These are phyloP conservation scores for Takashimella koratensis DNA, from an alignment of 1,284 basidiomycete species.

Conservation along the genomic window DNA sequence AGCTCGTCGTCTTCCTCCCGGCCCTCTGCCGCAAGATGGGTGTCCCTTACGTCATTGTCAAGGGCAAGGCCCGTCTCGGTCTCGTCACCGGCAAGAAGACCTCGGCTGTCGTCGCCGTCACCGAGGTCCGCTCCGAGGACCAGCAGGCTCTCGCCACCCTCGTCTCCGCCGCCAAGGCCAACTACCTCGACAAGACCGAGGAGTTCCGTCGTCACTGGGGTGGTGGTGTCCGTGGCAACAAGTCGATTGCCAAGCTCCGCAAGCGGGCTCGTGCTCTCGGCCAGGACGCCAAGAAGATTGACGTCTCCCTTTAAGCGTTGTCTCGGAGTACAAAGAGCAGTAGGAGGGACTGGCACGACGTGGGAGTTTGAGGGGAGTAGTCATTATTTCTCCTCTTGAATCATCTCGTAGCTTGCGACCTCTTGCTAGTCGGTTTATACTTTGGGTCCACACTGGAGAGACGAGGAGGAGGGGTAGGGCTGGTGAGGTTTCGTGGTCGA, in stretches of 20 bases:
- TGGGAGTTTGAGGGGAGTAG: no score
- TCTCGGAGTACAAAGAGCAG: background rate
- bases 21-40: slow-evolving; percentile 99
- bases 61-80: slow-evolving; percentile 93
- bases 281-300: slow-evolving; percentile 47
- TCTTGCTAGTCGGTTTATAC: no score
- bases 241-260: slow-evolving; percentile 83
- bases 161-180: slow-evolving; percentile 91
- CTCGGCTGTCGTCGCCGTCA: slow-evolving; percentile 80
- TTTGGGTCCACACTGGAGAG: background rate
- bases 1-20: slow-evolving; percentile 96
- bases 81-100: slow-evolving; percentile 75
- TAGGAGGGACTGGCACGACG: background rate
- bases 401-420: no score
- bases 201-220: slow-evolving; percentile 90
- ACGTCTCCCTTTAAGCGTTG: slow-evolving; percentile 42
- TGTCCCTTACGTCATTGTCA: slow-evolving; percentile 94
- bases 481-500: background rate
- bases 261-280: slow-evolving; percentile 83
- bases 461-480: no score
- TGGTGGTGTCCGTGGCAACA: slow-evolving; percentile 90
- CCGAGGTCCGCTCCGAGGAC: slow-evolving; percentile 94
- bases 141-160: slow-evolving; percentile 88
- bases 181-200: slow-evolving; percentile 97
- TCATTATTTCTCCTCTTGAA: no score